Conservation (phyloP, 78 protist species). For the Speleostelium caveatum region DNA sequence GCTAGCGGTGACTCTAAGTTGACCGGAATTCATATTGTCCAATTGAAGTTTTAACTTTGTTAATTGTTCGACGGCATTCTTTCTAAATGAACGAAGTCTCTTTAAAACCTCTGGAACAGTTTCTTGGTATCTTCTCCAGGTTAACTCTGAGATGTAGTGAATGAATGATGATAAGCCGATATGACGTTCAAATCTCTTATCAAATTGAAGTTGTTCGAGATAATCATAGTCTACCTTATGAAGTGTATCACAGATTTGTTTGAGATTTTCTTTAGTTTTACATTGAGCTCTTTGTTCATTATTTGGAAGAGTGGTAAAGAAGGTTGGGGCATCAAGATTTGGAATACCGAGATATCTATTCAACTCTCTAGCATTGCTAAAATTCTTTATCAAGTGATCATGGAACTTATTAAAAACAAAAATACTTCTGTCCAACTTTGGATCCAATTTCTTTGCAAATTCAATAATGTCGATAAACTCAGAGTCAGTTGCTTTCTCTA, state of each 20-base stretch:
- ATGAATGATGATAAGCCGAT: conserved; percentile 65
- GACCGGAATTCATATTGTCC: conserved; percentile 33
- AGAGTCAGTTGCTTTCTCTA: conserved; percentile 5
- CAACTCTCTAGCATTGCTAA: conserved; percentile 45
- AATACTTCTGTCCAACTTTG: conserved; percentile 72
- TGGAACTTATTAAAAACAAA: conserved; percentile 63
- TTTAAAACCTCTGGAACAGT: conserved; percentile 78
- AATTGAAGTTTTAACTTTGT: conserved; percentile 29
- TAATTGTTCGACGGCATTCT: conserved; percentile 51
- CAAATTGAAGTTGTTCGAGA: conserved; percentile 81
- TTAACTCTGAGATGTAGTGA: conserved; percentile 51
- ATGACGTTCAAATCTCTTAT: conserved; percentile 56
- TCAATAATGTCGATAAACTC: conserved; percentile 36
- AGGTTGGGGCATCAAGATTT: conserved; percentile 30
- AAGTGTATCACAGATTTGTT: background rate
- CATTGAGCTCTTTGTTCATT: conserved; percentile 19
- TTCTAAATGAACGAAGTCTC: conserved; percentile 65
- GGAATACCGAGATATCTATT: conserved; percentile 38
- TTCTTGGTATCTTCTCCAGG: conserved; percentile 74
- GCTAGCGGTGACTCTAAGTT: conserved; percentile 63
- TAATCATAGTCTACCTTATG: conserved; percentile 27
- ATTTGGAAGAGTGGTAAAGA: conserved; percentile 72
- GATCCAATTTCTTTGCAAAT: conserved; percentile 76
- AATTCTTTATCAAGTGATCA: conserved; percentile 23
- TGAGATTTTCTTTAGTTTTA: background rate